phyloP scores from a whole-genome alignment of 2,329 filamentous ascomycete species.

The Camptophora hylomeconis region DNA sequence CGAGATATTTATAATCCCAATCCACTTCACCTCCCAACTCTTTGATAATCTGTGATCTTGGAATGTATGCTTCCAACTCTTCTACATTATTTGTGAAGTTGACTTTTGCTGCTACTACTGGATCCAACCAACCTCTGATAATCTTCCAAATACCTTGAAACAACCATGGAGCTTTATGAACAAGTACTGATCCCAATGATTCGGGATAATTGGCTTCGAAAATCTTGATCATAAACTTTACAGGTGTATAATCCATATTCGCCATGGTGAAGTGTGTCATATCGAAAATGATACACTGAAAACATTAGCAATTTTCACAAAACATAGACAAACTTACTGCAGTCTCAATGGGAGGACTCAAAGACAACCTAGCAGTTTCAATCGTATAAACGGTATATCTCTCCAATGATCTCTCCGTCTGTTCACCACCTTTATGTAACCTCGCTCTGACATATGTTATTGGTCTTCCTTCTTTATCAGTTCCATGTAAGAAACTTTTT shows the following conservation, averaged over 20 bases:
- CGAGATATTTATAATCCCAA: conserved; percentile 71
- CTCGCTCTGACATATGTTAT: conserved; percentile 76
- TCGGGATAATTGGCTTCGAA: conserved; percentile 99
- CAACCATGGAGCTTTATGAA: conserved; percentile 94
- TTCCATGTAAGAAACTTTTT: conserved; percentile 83
- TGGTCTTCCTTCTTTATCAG: conserved; percentile 71
- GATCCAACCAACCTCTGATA: conserved; percentile 90
- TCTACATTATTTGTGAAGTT: conserved; percentile 40
- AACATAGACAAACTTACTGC: conserved; percentile 49
- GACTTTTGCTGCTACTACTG: conserved; percentile 27
- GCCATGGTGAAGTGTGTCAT: conserved; percentile 88
- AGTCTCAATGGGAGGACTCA: conserved; percentile 73
- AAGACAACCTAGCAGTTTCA: conserved; percentile 77
- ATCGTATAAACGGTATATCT: conserved; percentile 88
- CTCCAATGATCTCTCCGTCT: conserved; percentile 70
- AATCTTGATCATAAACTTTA: conserved; percentile 99
- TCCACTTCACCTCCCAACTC: conserved; percentile 79
- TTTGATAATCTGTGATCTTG: conserved; percentile 55
- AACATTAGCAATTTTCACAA: conserved; percentile 12
- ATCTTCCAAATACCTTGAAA: conserved; percentile 99
- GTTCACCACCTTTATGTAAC: conserved; percentile 69
- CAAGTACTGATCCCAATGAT: conserved; percentile 73
- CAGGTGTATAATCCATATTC: conserved; percentile 96
- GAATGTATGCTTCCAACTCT: conserved; percentile 68
- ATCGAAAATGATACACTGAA: conserved; percentile 80